Base-by-base conservation (phyloP, 164 flowering plant genomes). In the Magnolia sinica region DNA sequence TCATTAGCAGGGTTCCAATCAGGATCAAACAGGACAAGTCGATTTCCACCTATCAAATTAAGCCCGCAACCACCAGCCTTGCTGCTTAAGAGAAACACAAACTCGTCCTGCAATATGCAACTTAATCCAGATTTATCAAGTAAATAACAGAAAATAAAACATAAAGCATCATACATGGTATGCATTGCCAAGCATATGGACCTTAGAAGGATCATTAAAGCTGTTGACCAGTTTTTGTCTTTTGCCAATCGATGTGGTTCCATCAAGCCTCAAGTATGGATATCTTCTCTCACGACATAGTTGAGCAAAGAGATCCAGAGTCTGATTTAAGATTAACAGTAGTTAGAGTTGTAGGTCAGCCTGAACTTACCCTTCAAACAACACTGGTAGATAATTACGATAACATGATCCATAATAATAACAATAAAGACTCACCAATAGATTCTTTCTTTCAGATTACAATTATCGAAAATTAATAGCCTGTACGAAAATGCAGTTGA, bases 1-100 rank as follows among this genome's bases (percentile, higher is more conserved):
- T 96, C 99, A 87, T 94, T 96, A 78, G 99, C 99, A 76, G 99
- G 99, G 82, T 96, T 96, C 98, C 99, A 96, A 76, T 96, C 99
- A 79, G 99, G 99, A 84, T 96, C 99, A 87, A 96, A 96, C 70
- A 96, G 82, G 78, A 96, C 94, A 76, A 96, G 87, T 52, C 98
- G 88, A 82, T 96, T 96, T 73, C 96, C 98, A 80, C 98, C 99
- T 63, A 94, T 94, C 87, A 94, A 86, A 87, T 96, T 96, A 74
- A 96, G 96, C 71, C 98, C 99, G 84, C 99, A 96, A 74, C 98
- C 99, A 82, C 99, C 99, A 84, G 99, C 99, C 86, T 96, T 94
- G 88, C 98, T 96, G 85, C 99, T 96, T 75, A 96, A 84, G 76
- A 96, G 97, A 87, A 96, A 96, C 10, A 82, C 98, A 88, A 96